These are phyloP conservation scores for Globisporangium viniferum DNA, from an alignment of 352 stramenopile genomes.

Conservation along the genomic window DNA sequence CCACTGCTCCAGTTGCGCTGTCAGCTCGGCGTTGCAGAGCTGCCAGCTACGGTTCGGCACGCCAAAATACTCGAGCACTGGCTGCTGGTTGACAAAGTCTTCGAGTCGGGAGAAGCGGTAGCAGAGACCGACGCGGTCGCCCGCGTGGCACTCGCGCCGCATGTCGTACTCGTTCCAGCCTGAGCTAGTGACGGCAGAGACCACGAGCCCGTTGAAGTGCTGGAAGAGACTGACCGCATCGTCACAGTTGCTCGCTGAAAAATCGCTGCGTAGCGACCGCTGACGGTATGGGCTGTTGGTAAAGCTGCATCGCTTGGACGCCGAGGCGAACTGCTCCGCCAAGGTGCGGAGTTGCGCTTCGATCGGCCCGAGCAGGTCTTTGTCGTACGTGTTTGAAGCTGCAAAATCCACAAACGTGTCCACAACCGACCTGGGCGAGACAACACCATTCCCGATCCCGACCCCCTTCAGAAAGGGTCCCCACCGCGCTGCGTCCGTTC, in stretches of 20 bases:
- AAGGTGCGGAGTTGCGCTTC: conserved; percentile 11
- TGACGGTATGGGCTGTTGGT: not conserved
- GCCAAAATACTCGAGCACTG: conserved; percentile 44
- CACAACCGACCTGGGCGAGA: conserved; percentile 46
- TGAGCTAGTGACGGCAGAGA: conserved; percentile 12
- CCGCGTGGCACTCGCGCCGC: conserved; percentile 40
- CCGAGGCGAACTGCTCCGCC: conserved; percentile 20
- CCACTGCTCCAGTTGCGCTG: conserved; percentile 17
- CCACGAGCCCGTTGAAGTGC: conserved; percentile 18
- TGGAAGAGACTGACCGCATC: conserved; percentile 19
- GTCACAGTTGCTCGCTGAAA: conserved; percentile 16
- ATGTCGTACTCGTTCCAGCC: conserved; percentile 74
- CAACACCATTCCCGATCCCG: conserved; percentile 79
- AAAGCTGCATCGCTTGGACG: conserved; percentile 17
- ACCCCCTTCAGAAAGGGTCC: conserved; percentile 66
- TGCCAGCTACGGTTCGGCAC: conserved; percentile 33
- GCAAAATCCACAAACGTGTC: conserved; percentile 56
- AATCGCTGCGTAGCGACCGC: not conserved
- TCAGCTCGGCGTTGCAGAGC: conserved; percentile 38
- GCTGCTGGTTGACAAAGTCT: conserved; percentile 48
- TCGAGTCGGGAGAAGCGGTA: conserved; percentile 64
- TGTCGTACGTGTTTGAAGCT: conserved; percentile 35
- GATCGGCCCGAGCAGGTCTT: conserved; percentile 30
- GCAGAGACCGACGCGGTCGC: conserved; percentile 53
- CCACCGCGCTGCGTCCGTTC: conserved; percentile 26